A percentile compares a stretch with the other conserved stretches of the same genome.
These are phyloP conservation scores for Streptanthus diversifolius DNA, from an alignment of 345 rosid genomes.

Conservation along the genomic window DNA sequence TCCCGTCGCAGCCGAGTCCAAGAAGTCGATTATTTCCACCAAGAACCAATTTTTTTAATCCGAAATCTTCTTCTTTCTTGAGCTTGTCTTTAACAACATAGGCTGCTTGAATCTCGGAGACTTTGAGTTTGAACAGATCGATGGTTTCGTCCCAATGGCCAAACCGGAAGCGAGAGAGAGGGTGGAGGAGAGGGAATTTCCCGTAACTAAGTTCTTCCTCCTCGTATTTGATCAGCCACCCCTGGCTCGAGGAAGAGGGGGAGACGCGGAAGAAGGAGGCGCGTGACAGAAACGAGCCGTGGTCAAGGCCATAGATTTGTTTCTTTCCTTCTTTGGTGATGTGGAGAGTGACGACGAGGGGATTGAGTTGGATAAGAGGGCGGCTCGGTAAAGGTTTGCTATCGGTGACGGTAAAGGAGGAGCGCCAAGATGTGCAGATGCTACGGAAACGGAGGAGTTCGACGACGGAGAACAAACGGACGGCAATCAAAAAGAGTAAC, in stretches of 20 bases:
- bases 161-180: not conserved
- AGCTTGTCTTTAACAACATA: not conserved
- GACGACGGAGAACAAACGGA: not conserved
- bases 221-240: not conserved
- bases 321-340: not conserved
- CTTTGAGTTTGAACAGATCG: not conserved
- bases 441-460: not conserved
- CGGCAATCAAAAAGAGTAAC: not conserved
- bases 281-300: not conserved
- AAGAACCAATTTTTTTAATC: not conserved
- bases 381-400: not conserved
- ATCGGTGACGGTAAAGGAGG: not conserved
- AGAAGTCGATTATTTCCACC: not conserved
- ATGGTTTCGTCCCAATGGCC: not conserved
- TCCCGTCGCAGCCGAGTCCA: not conserved
- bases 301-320: not conserved
- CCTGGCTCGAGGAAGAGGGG: not conserved
- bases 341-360: not conserved
- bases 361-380: not conserved
- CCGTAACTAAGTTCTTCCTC: not conserved
- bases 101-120: not conserved
- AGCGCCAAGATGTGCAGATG: conserved; percentile 6
- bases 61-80: not conserved
- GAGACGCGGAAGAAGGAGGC: not conserved
- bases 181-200: not conserved